These are phyloP conservation scores for Candida khao-thaluensis DNA, from an alignment of 805 yeast genomes.

Conservation along the genomic window DNA sequence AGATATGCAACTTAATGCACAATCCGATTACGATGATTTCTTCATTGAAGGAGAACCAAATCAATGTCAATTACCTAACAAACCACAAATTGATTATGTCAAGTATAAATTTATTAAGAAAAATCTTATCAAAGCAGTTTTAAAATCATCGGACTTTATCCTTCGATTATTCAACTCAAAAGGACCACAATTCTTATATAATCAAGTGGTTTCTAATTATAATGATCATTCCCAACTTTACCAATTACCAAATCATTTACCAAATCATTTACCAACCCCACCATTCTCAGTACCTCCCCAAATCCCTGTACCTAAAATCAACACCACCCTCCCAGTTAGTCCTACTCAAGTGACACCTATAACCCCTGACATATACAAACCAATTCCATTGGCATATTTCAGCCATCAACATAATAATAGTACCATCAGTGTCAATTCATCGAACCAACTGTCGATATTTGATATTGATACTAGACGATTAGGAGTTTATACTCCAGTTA, in stretches of 20 bases:
- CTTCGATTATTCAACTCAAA: constrained; percentile 25
- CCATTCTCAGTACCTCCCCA: constrained; percentile 5
- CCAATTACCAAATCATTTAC: background rate
- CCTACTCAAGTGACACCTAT: constrained; percentile 1
- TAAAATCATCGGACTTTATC: constrained; percentile 28
- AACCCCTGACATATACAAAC: constrained; percentile 14
- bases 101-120: constrained; percentile 25
- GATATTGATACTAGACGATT: constrained; percentile 21
- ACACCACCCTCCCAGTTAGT: constrained; percentile 1
- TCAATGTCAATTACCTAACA: background rate
- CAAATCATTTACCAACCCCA: background rate
- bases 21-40: constrained; percentile 11
- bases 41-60: constrained; percentile 10
- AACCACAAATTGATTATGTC: constrained; percentile 14
- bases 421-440: constrained; percentile 28
- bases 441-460: constrained; percentile 12
- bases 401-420: constrained; percentile 23
- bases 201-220: constrained; percentile 17
- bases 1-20: background rate
- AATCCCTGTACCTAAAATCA: constrained; percentile 4
- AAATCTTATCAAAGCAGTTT: constrained; percentile 25
- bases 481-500: constrained; percentile 32
- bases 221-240: constrained; percentile 13
- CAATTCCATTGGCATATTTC: constrained; percentile 14
- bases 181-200: constrained; percentile 31